Conservation (phyloP, 2,329 filamentous ascomycete genomes). For the Xylaria sp. region DNA sequence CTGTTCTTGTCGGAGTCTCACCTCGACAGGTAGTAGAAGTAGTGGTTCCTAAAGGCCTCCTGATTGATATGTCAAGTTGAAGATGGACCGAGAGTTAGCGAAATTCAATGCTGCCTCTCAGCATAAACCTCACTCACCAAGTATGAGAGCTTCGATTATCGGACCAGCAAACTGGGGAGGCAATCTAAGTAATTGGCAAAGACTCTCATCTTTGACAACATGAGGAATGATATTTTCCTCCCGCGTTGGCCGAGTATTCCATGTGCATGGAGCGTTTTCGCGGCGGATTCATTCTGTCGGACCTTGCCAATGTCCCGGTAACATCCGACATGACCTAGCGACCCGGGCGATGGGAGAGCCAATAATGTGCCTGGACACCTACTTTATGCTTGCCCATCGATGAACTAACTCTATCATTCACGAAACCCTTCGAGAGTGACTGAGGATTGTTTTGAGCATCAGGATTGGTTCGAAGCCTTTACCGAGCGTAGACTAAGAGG, state of each 20-base stretch:
- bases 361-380: background rate
- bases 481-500: background rate
- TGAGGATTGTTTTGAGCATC: background rate
- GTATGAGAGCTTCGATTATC: background rate
- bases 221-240: background rate
- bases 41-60: no score
- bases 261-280: background rate
- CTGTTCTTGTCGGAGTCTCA: no score
- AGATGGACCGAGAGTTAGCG: background rate
- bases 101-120: background rate
- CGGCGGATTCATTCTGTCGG: background rate
- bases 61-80: background rate
- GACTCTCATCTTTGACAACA: no score
- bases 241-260: background rate
- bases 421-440: background rate
- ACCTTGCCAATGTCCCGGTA: constrained; percentile 14
- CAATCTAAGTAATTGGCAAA: background rate
- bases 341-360: background rate
- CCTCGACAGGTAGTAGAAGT: no score
- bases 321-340: constrained; percentile 16
- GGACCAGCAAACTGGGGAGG: background rate
- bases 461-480: background rate
- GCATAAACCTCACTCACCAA: background rate
- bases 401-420: background rate
- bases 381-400: background rate